Evolutionary conservation across 352 stramenopile genomes (phyloP).

Genomic region (Hyphochytrium catenoides): DNA sequence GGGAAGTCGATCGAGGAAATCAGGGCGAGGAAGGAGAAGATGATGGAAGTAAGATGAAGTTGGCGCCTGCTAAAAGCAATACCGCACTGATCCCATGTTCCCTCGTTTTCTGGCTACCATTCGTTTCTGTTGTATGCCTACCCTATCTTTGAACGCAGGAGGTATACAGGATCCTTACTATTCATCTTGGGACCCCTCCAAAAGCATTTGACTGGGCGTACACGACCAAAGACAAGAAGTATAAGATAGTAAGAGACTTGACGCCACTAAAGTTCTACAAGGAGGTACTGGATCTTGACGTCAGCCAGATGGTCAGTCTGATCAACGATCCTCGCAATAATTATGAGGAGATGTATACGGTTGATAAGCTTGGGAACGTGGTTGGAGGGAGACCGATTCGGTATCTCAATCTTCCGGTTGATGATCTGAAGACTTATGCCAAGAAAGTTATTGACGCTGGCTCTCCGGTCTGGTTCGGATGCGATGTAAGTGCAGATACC

Average conservation of each 20-base stretch:
- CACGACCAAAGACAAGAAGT: conserved; percentile 8
- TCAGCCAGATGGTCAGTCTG: conserved; percentile 5
- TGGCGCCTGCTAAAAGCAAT: too few species aligned
- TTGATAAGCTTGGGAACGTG: conserved; percentile 10
- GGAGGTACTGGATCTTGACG: conserved; percentile 1
- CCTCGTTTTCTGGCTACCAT: too few species aligned
- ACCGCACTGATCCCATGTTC: too few species aligned
- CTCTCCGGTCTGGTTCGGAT: conserved; percentile 10
- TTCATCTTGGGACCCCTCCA: conserved; percentile 9
- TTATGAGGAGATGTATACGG: conserved; percentile 7
- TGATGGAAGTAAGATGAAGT: conserved; percentile 9
- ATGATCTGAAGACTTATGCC: conserved; percentile 10
- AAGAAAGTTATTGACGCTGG: conserved; percentile 7
- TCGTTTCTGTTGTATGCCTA: too few species aligned
- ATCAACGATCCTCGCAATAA: conserved; percentile 9
- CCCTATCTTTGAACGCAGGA: too few species aligned
- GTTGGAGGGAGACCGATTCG: conserved; percentile 5
- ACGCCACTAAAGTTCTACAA: conserved; percentile 5
- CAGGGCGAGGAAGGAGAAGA: conserved; percentile 4
- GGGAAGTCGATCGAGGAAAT: conserved; percentile 1
- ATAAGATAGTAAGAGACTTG: conserved; percentile 4
- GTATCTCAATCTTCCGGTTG: conserved; percentile 9
- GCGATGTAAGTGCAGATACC: too few species aligned
- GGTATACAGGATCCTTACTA: conserved; percentile 9
- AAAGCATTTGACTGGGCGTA: conserved; percentile 9